Conservation (phyloP, 352 stramenopile species). For the Lagenidium giganteum region DNA sequence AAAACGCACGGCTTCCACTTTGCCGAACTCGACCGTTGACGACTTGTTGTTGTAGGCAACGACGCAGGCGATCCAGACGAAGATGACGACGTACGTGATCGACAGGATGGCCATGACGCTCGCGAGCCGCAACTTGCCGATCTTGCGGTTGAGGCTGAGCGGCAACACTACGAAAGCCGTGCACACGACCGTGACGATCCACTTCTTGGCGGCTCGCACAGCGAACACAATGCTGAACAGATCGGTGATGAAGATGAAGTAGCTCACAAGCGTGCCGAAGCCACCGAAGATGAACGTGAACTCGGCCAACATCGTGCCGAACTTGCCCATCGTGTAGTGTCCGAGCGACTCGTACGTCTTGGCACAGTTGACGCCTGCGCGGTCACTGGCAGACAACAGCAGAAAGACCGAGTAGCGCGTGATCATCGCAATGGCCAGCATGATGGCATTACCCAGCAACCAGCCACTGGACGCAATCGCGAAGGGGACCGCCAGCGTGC, state of each 20-base stretch:
- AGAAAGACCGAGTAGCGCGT: slow-evolving; percentile 75
- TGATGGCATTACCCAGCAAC: slow-evolving; percentile 58
- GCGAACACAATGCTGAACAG: slow-evolving; percentile 43
- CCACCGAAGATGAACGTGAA: slow-evolving; percentile 85
- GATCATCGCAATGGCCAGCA: slow-evolving; percentile 64
- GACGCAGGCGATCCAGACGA: slow-evolving; percentile 50
- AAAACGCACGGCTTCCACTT: slow-evolving; percentile 41
- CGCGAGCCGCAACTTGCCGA: slow-evolving; percentile 57
- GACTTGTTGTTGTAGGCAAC: slow-evolving; percentile 17
- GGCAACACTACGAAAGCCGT: slow-evolving; percentile 41
- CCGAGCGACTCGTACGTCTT: slow-evolving; percentile 75
- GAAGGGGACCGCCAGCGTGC: slow-evolving; percentile 67
- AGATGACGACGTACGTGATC: slow-evolving; percentile 62
- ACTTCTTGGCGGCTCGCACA: slow-evolving; percentile 34
- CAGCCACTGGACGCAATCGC: slow-evolving; percentile 69
- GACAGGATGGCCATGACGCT: slow-evolving; percentile 61
- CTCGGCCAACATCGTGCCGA: slow-evolving; percentile 55
- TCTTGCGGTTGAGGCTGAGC: slow-evolving; percentile 46
- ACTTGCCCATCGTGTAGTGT: slow-evolving; percentile 62
- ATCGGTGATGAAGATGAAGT: slow-evolving; percentile 80
- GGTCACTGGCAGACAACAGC: slow-evolving; percentile 56
- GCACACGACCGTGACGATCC: slow-evolving; percentile 45
- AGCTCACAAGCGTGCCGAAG: slow-evolving; percentile 76
- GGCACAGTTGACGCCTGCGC: slow-evolving; percentile 46
- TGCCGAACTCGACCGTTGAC: slow-evolving; percentile 15